Evolutionary conservation across 257 asterid species (phyloP).

Genomic region (Penstemon eatonii): DNA sequence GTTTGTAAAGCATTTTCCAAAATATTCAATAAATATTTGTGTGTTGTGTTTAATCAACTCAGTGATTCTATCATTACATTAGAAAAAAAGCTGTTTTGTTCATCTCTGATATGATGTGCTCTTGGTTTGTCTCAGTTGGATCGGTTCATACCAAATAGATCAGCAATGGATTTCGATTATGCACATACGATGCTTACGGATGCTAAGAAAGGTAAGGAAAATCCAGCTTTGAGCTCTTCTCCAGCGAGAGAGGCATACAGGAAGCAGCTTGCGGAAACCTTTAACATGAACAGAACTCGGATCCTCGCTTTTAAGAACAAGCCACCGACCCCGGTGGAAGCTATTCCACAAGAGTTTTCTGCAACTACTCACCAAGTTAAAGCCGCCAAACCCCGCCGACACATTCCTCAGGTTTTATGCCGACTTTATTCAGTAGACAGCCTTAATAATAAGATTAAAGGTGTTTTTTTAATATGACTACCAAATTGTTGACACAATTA

Average conservation of each 20-base stretch:
- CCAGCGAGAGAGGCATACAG: slow-evolving; percentile 85
- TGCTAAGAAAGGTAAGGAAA: slow-evolving; percentile 86
- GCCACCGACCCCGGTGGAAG: slow-evolving; percentile 68
- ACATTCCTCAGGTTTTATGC: slow-evolving; percentile 79
- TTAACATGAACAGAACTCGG: slow-evolving; percentile 84
- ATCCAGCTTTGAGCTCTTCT: slow-evolving; percentile 59
- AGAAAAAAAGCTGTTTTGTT: no score
- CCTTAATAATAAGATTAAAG: background rate
- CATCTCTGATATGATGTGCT: background rate
- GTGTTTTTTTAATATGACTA: background rate
- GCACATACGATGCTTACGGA: slow-evolving; percentile 90
- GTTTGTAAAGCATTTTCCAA: background rate
- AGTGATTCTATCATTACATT: background rate
- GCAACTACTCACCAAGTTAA: slow-evolving; percentile 53
- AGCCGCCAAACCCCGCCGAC: slow-evolving; percentile 61
- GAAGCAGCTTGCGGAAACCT: slow-evolving; percentile 80
- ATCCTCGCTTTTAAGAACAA: slow-evolving; percentile 91
- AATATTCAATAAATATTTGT: no score
- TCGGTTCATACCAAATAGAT: slow-evolving; percentile 93
- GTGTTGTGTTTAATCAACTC: background rate
- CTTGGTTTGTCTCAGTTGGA: slow-evolving; percentile 62
- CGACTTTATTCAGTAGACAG: no score
- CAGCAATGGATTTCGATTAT: slow-evolving; percentile 88
- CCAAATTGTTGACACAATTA: slow-evolving; percentile 16
- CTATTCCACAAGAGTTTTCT: slow-evolving; percentile 50